These are phyloP conservation scores for Pseudocercospora cruenta DNA, from an alignment of 2,329 filamentous ascomycete species.

Conservation along the genomic window DNA sequence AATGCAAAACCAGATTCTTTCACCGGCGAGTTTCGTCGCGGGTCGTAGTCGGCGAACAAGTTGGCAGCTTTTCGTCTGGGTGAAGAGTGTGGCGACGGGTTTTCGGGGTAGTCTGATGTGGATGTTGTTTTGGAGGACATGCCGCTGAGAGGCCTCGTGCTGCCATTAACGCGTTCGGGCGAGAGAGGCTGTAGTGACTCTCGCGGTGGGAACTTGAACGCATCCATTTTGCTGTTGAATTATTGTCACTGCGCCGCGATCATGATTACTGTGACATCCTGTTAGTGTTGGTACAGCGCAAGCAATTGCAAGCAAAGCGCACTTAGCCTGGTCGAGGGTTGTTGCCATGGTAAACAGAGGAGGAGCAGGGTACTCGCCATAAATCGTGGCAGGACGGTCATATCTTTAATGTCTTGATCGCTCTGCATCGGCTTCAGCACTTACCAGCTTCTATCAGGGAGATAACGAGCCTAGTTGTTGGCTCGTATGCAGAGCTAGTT, in stretches of 20 bases:
- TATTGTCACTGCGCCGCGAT: background rate
- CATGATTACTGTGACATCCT: background rate
- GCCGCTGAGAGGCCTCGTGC: slow-evolving; percentile 42
- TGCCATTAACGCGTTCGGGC: slow-evolving; percentile 64
- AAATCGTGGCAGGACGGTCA: too few species aligned
- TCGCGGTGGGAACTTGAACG: slow-evolving; percentile 58
- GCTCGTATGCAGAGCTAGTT: too few species aligned
- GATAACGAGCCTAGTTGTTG: too few species aligned
- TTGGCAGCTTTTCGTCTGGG: slow-evolving; percentile 38
- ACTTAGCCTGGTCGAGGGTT: background rate
- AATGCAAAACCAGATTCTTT: slow-evolving; percentile 20
- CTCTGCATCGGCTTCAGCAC: too few species aligned
- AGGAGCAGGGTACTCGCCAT: too few species aligned
- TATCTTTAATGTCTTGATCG: too few species aligned
- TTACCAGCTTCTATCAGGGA: too few species aligned
- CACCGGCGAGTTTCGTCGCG: slow-evolving; percentile 26
- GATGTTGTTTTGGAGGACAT: slow-evolving; percentile 26
- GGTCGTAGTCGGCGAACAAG: slow-evolving; percentile 38
- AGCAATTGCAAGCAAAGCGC: too few species aligned
- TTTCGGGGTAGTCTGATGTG: slow-evolving; percentile 18
- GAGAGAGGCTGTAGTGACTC: slow-evolving; percentile 61
- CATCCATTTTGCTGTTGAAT: slow-evolving; percentile 38
- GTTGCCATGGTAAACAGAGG: background rate
- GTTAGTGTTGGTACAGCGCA: background rate
- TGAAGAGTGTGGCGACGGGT: slow-evolving; percentile 36